Percentiles rank a stretch among this genome's conserved stretches.
These are phyloP conservation scores for Heterobasidion irregulare DNA, from an alignment of 1,284 basidiomycete species.

Conservation along the genomic window DNA sequence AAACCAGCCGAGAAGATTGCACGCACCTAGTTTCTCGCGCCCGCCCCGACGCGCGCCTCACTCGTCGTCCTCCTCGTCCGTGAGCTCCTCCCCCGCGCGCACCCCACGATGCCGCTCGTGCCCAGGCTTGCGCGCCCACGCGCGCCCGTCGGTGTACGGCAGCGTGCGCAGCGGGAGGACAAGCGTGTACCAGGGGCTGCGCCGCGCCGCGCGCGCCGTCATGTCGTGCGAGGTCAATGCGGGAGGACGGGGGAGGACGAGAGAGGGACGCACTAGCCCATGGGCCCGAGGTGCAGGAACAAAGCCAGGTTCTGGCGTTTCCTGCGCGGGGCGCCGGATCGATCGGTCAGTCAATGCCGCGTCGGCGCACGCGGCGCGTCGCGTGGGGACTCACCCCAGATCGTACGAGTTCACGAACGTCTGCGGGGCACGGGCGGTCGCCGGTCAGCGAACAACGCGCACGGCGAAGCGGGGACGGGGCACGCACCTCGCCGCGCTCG, in stretches of 20 bases:
- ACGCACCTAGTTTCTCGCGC: background rate
- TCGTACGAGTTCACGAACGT: slow-evolving; percentile 90
- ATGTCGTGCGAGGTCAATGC: background rate
- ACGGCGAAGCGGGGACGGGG: too few species aligned
- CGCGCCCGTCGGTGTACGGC: slow-evolving; percentile 82
- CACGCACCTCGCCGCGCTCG: slow-evolving; percentile 58
- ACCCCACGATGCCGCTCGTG: slow-evolving; percentile 52
- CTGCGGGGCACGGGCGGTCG: slow-evolving; percentile 23
- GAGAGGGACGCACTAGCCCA: slow-evolving; percentile 62
- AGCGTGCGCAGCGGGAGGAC: slow-evolving; percentile 74
- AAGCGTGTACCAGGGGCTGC: slow-evolving; percentile 68
- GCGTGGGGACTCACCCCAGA: slow-evolving; percentile 51
- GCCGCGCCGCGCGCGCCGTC: background rate
- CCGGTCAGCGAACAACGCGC: background rate
- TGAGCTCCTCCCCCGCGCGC: slow-evolving; percentile 59
- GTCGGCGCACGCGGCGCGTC: too few species aligned
- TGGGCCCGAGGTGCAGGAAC: slow-evolving; percentile 84
- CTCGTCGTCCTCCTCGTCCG: slow-evolving; percentile 55
- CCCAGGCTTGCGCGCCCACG: slow-evolving; percentile 69
- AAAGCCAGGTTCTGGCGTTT: slow-evolving; percentile 64
- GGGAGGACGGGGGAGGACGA: background rate
- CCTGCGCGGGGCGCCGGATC: slow-evolving; percentile 20
- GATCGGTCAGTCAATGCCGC: background rate
- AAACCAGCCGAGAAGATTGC: slow-evolving; percentile 1
- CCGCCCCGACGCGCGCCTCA: background rate